Evolutionary conservation across 2,329 filamentous ascomycete species (phyloP).

Genomic region (Trichophyton rubrum): DNA sequence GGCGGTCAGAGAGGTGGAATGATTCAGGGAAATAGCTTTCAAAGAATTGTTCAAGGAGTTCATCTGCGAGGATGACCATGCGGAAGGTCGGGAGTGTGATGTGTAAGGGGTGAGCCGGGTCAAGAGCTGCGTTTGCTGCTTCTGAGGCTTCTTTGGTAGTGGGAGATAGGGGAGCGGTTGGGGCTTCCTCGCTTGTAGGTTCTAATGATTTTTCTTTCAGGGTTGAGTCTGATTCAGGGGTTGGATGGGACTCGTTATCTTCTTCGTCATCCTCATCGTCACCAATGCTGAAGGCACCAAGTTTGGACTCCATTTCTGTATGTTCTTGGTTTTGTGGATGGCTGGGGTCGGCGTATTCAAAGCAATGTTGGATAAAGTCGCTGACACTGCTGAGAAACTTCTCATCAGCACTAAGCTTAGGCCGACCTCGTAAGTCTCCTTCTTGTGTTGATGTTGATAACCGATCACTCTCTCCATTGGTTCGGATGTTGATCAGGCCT

Average conservation of each 20-base stretch:
- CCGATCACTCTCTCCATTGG: conserved; percentile 40
- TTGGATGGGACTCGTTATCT: conserved; percentile 33
- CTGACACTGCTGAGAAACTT: conserved; percentile 85
- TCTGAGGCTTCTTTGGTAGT: conserved; percentile 56
- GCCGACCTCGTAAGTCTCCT: conserved; percentile 25
- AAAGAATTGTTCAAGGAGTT: conserved; percentile 92
- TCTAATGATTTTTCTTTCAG: neutral
- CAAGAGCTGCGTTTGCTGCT: conserved; percentile 76
- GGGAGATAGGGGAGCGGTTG: conserved; percentile 22
- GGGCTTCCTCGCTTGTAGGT: neutral
- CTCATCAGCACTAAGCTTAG: conserved; percentile 58
- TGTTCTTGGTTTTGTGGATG: conserved; percentile 46
- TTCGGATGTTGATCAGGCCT: conserved; percentile 55
- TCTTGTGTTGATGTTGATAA: conserved; percentile 24
- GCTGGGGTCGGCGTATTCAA: conserved; percentile 94
- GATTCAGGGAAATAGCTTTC: conserved; percentile 89
- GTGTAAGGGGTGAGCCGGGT: conserved; percentile 83
- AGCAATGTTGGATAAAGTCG: conserved; percentile 89
- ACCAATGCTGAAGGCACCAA: conserved; percentile 60
- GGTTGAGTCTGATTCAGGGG: conserved; percentile 18
- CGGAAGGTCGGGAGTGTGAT: conserved; percentile 96
- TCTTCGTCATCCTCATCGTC: conserved; percentile 63
- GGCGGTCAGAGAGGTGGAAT: conserved; percentile 68
- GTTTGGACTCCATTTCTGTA: conserved; percentile 25
- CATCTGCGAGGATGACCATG: conserved; percentile 95